Percentiles rank a stretch among this genome's conserved stretches.
phyloP scores from a whole-genome alignment of 331 rosid species.

The Malus hybrid region DNA sequence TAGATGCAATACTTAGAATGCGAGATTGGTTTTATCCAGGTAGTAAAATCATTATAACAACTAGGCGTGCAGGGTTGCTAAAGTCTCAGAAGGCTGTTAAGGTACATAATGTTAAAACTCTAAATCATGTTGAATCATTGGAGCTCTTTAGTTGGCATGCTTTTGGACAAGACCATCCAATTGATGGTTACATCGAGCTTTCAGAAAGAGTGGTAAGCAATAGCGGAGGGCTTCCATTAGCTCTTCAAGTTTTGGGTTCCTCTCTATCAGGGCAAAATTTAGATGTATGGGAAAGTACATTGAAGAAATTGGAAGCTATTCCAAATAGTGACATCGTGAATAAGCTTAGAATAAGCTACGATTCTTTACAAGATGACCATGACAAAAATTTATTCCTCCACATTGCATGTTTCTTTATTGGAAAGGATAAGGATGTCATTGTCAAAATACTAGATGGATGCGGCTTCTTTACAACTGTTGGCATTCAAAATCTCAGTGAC shows the following conservation, averaged over 20 bases:
- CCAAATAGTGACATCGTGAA: neutral
- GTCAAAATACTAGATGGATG: neutral
- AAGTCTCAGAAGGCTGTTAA: neutral
- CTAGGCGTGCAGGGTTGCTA: neutral
- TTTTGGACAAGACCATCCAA: neutral
- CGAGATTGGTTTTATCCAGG: neutral
- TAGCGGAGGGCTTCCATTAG: constrained; percentile 4
- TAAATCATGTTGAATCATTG: neutral
- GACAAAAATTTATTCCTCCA: constrained; percentile 1
- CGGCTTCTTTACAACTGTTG: neutral
- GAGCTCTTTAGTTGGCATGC: constrained; percentile 14
- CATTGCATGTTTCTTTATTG: constrained; percentile 1
- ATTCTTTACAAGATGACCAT: neutral
- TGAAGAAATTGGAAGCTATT: neutral
- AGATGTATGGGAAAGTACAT: neutral
- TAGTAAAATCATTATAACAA: constrained; percentile 13
- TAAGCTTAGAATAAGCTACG: neutral
- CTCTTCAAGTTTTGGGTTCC: neutral
- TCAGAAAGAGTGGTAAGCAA: neutral
- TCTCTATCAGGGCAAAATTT: neutral
- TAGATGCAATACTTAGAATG: neutral
- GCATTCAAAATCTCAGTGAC: neutral
- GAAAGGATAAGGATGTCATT: neutral
- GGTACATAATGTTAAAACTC: neutral
- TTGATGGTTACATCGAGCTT: neutral